Conservation (phyloP, 108 stramenopile species). For the Stephanodiscus triporus region DNA sequence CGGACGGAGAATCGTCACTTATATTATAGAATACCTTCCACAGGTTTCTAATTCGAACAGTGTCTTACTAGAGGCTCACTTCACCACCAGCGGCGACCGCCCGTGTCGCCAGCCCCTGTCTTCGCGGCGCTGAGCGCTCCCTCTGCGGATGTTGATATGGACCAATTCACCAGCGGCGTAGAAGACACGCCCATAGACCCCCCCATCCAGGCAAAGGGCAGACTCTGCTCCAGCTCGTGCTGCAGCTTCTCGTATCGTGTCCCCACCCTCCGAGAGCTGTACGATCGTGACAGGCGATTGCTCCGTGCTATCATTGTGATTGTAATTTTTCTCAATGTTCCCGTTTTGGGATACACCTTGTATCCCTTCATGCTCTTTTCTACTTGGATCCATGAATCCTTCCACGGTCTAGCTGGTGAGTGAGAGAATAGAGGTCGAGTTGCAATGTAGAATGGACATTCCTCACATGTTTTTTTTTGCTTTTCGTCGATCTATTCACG, state of each 20-base stretch:
- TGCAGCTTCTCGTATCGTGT: conserved; percentile 30
- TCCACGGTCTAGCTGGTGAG: conserved; percentile 57
- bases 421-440: not conserved
- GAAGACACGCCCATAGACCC: conserved; percentile 15
- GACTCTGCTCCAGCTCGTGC: conserved; percentile 2
- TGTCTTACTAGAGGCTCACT: no score
- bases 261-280: conserved; percentile 32
- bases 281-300: conserved; percentile 51
- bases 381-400: conserved; percentile 75
- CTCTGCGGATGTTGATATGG: not conserved
- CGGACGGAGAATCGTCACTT: no score
- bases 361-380: conserved; percentile 69
- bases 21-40: no score
- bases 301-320: conserved; percentile 51
- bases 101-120: no score
- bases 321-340: conserved; percentile 53
- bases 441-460: not conserved
- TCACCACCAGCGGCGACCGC: no score
- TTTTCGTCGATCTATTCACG: not conserved
- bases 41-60: no score
- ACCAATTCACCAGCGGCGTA: not conserved
- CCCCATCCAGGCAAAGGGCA: conserved; percentile 14
- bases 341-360: conserved; percentile 39
- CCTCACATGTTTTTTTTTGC: not conserved
- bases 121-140: no score